A percentile compares a stretch with the other conserved stretches of the same genome.
Evolutionary conservation across 2,329 filamentous ascomycete genomes (phyloP).

Genomic region (Dactylellina cionopaga): DNA sequence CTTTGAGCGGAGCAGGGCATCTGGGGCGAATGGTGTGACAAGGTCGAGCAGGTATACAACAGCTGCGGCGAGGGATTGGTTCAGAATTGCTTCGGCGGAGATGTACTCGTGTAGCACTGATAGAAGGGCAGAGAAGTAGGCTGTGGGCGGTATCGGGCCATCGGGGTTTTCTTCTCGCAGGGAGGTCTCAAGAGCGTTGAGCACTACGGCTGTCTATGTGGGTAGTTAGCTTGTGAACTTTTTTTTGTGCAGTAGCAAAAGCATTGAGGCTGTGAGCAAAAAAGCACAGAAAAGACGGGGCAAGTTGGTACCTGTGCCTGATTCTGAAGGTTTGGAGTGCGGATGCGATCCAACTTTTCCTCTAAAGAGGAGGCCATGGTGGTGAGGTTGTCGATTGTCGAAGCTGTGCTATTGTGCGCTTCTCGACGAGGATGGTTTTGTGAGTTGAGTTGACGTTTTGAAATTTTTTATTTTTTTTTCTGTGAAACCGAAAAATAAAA

Average conservation of each 20-base stretch:
- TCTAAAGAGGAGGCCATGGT: constrained; percentile 72
- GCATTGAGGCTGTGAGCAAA: constrained; percentile 39
- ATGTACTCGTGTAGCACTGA: constrained; percentile 84
- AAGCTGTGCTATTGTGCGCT: constrained; percentile 24
- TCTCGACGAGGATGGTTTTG: background rate
- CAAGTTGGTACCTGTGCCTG: constrained; percentile 80
- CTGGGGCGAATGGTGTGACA: constrained; percentile 83
- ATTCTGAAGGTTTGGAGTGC: constrained; percentile 93
- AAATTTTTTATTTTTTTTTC: too few species aligned
- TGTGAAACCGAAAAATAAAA: constrained; percentile 27
- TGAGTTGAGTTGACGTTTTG: constrained; percentile 9
- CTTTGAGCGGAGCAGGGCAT: constrained; percentile 88
- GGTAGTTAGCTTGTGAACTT: too few species aligned
- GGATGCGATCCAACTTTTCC: constrained; percentile 96
- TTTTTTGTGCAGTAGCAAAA: too few species aligned
- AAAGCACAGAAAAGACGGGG: constrained; percentile 32
- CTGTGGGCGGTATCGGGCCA: constrained; percentile 82
- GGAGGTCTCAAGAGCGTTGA: constrained; percentile 91
- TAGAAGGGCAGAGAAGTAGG: constrained; percentile 94
- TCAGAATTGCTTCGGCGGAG: constrained; percentile 71
- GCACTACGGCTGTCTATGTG: constrained; percentile 87
- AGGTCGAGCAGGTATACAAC: constrained; percentile 96
- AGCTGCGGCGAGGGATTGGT: constrained; percentile 83
- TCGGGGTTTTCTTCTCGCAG: constrained; percentile 80
- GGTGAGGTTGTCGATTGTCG: constrained; percentile 28